These are phyloP conservation scores for Chlorophyllum brunneum DNA, from an alignment of 768 basidiomycete genomes.

Conservation along the genomic window DNA sequence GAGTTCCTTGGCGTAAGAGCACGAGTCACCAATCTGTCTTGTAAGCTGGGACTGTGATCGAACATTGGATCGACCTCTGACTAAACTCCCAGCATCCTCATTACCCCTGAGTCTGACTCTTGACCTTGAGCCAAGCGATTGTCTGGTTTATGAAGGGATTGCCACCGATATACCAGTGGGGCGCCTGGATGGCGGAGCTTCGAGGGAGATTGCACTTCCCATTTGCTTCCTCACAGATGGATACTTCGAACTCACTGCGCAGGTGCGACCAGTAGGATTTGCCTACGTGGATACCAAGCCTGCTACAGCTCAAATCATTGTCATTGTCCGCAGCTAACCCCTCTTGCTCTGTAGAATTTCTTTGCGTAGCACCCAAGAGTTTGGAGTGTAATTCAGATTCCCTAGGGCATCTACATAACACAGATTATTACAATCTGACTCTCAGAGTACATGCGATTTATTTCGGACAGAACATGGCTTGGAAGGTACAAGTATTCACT, in stretches of 20 bases:
- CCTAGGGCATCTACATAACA: conserved; percentile 15
- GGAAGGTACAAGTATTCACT: conserved; percentile 34
- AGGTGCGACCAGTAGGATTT: conserved; percentile 33
- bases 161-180: conserved; percentile 61
- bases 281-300: conserved; percentile 26
- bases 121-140: conserved; percentile 53
- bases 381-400: conserved; percentile 10
- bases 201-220: conserved; percentile 46
- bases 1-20: conserved; percentile 61
- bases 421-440: conserved; percentile 6
- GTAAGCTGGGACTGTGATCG: conserved; percentile 38
- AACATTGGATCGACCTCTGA: conserved; percentile 2
- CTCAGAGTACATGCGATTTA: not conserved
- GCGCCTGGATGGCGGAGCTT: conserved; percentile 51
- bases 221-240: conserved; percentile 76
- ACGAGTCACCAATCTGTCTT: conserved; percentile 58
- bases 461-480: not conserved
- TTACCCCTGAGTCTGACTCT: conserved; percentile 52
- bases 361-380: not conserved
- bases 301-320: conserved; percentile 40
- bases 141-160: conserved; percentile 69
- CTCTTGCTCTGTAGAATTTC: not conserved
- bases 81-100: conserved; percentile 38
- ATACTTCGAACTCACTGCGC: conserved; percentile 49
- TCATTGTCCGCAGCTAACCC: conserved; percentile 14